These are phyloP conservation scores for Kwoniella pini DNA, from an alignment of 768 basidiomycete species.

Conservation along the genomic window DNA sequence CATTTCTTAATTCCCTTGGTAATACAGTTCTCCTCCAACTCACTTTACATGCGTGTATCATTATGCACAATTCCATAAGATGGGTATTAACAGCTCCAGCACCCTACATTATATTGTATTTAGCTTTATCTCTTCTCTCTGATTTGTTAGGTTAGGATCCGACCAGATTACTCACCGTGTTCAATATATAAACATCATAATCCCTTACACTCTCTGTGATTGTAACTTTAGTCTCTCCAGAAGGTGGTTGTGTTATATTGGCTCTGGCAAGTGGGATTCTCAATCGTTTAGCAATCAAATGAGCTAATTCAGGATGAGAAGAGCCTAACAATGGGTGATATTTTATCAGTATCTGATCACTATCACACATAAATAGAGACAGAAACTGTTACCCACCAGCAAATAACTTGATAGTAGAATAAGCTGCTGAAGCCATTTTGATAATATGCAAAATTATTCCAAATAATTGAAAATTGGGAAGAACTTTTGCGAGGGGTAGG, in stretches of 20 bases:
- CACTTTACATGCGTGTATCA: conserved; percentile 91
- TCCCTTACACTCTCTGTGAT: conserved; percentile 94
- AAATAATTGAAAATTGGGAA: no score
- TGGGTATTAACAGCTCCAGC: conserved; percentile 83
- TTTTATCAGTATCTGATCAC: no score
- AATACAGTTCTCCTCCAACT: conserved; percentile 4
- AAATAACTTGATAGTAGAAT: conserved; percentile 57
- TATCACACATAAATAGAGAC: no score
- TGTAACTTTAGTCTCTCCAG: conserved; percentile 89
- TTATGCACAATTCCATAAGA: conserved; percentile 97
- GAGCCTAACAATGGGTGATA: conserved; percentile 70
- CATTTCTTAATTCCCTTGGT: no score
- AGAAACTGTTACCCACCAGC: conserved; percentile 48
- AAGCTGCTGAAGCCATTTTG: conserved; percentile 52
- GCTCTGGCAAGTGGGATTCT: conserved; percentile 68
- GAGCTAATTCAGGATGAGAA: conserved; percentile 96
- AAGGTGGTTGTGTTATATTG: conserved; percentile 71
- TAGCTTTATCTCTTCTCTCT: no score
- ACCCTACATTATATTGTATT: no score
- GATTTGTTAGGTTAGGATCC: no score
- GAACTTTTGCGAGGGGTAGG: no score
- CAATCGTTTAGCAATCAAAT: conserved; percentile 93
- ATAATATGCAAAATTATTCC: background rate
- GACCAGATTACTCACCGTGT: conserved; percentile 55
- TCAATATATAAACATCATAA: conserved; percentile 98